phyloP scores from a whole-genome alignment of 2,329 filamentous ascomycete genomes.

The Aspergillus clavatus region DNA sequence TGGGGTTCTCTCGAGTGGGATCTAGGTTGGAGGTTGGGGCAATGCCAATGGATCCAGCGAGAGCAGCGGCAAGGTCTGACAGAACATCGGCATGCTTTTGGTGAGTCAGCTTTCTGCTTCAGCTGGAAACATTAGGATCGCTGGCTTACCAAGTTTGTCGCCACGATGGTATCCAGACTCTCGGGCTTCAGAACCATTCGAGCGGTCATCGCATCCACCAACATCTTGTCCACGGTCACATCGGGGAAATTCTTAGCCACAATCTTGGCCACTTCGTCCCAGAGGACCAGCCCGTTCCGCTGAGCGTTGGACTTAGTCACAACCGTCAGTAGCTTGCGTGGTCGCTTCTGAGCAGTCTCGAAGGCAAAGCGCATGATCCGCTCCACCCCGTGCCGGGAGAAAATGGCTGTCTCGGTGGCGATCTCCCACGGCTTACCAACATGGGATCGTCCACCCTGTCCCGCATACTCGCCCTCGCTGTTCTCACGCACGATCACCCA shows the following conservation, averaged over 20 bases:
- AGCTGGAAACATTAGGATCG: background rate
- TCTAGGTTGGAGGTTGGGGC: conserved; percentile 66
- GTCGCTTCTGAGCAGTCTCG: conserved; percentile 53
- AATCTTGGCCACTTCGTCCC: conserved; percentile 58
- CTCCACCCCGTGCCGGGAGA: conserved; percentile 57
- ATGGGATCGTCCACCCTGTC: conserved; percentile 60
- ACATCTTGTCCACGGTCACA: conserved; percentile 60
- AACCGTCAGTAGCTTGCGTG: conserved; percentile 56
- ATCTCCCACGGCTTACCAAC: conserved; percentile 55
- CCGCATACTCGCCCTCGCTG: conserved; percentile 62
- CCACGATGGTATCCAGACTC: conserved; percentile 59
- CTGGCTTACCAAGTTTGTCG: conserved; percentile 50
- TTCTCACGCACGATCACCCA: conserved; percentile 66
- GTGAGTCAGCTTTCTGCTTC: conserved; percentile 8
- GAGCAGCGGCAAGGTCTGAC: conserved; percentile 64
- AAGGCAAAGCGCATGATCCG: conserved; percentile 61
- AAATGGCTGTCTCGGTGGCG: conserved; percentile 60
- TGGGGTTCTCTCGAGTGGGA: conserved; percentile 56
- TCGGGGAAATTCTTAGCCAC: conserved; percentile 56
- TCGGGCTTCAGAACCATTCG: conserved; percentile 59
- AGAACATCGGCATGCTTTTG: conserved; percentile 58
- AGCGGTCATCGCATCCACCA: conserved; percentile 63
- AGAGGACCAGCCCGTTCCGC: conserved; percentile 63
- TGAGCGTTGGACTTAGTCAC: conserved; percentile 65
- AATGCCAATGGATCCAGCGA: conserved; percentile 68